phyloP scores from a whole-genome alignment of 2,329 filamentous ascomycete species.

The Lachnum nothofagi region DNA sequence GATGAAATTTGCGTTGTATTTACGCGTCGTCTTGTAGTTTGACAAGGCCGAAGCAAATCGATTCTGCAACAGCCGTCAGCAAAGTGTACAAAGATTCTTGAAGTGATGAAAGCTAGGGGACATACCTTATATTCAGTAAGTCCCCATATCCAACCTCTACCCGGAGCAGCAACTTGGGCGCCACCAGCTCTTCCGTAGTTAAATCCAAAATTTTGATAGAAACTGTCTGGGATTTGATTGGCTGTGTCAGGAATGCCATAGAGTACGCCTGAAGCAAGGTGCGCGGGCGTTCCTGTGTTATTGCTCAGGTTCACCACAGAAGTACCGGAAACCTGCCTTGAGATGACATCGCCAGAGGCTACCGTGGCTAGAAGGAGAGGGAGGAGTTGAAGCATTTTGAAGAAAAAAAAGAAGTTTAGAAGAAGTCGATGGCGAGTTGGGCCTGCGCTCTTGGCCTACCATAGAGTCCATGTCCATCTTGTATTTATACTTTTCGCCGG shows the following conservation, averaged over 20 bases:
- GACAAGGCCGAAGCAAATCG: constrained; percentile 41
- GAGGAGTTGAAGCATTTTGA: constrained; percentile 8
- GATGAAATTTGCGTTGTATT: constrained; percentile 41
- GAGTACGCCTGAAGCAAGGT: constrained; percentile 39
- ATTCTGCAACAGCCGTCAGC: constrained; percentile 8
- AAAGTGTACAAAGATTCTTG: background rate
- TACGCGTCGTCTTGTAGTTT: constrained; percentile 42
- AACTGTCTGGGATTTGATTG: constrained; percentile 29
- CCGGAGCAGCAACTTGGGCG: constrained; percentile 35
- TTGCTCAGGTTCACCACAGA: constrained; percentile 31
- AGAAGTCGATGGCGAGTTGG: no score
- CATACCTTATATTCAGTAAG: constrained; percentile 29
- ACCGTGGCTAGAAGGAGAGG: constrained; percentile 8
- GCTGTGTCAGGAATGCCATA: constrained; percentile 39
- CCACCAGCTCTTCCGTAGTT: constrained; percentile 39
- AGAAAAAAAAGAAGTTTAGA: background rate
- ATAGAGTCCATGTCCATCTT: background rate
- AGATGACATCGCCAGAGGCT: constrained; percentile 12
- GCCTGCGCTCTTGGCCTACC: background rate
- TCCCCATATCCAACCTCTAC: constrained; percentile 38
- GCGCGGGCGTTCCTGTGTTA: constrained; percentile 32
- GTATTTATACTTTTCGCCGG: background rate
- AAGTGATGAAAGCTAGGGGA: no score
- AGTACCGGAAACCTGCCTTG: constrained; percentile 17
- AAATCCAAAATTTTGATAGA: constrained; percentile 38